Base-by-base conservation (phyloP, 2,329 filamentous ascomycete species). In the Westerdykella ornata region DNA sequence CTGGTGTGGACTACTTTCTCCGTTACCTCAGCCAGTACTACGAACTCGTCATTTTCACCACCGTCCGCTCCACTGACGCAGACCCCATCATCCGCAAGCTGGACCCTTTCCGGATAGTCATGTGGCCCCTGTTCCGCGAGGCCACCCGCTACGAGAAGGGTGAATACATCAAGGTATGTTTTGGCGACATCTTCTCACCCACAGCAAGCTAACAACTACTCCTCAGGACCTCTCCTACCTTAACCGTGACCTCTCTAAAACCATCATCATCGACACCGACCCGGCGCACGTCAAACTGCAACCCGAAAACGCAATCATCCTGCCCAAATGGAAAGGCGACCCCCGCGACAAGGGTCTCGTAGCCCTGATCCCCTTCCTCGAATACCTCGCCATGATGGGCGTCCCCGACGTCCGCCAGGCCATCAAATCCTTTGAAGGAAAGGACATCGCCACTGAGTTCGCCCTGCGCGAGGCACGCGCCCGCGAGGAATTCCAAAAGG, bases 11-110 rank as follows among this genome's bases (percentile, higher is more conserved):
- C 70, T 98, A 98, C 72, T 98, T 98, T 72, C 72, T 98, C 49
- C 86, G 87, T 60, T 98, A 98, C 67, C 77, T 98, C 37, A 90
- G 86, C 68, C 89, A 96, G 67, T 97, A 98, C 75, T 98, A 96
- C 63, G 92, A 98, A 68, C 75, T 98, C 41, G 92, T 97, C 39
- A 80, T 98, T 50, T 98, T 97, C 72, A 98, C 92, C 22, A 86
- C 80, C 30, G 83, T 92, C 35, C 88, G 90, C 1, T 87, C 82
- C 59, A 82, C 81, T 59, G 84, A 87, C 62, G 90, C 82, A 19
- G 88, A 96, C 54, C 87, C 88, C 17, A 77, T 98, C 38, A 80
- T 96, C 52, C 82, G 87, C 59, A 98, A 98, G 69, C 74, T 98
- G 45, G 92, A 98, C 62, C 92, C 90, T 28, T 97, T 85, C 75